Evolutionary conservation across 208 protist genomes (phyloP).

Genomic region (Crithidia fasciculata): DNA sequence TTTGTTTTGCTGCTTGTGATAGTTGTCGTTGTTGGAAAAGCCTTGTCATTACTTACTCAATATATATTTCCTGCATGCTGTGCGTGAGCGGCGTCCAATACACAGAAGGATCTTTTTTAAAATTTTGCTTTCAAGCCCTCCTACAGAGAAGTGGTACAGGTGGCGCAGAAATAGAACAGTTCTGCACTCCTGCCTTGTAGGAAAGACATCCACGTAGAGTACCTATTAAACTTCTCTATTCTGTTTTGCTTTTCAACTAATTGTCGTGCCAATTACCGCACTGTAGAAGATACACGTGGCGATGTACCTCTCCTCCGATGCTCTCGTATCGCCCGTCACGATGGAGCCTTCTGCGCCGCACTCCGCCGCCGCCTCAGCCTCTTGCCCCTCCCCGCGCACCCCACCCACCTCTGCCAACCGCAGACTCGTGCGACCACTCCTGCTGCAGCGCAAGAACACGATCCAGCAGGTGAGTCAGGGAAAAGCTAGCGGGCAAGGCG

Average conservation of each 20-base stretch:
- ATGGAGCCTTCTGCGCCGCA: constrained; percentile 2
- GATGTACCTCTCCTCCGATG: constrained; percentile 9
- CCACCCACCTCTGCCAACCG: constrained; percentile 15
- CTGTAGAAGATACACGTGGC: not conserved
- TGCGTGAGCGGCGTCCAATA: too few species aligned
- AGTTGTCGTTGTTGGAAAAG: not conserved
- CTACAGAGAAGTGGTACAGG: too few species aligned
- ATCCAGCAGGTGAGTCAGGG: not conserved
- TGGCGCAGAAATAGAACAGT: not conserved
- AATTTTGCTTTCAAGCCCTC: too few species aligned
- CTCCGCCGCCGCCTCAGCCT: not conserved
- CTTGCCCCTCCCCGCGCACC: constrained; percentile 8
- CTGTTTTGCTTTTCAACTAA: too few species aligned
- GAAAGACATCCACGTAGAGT: too few species aligned
- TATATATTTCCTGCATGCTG: too few species aligned
- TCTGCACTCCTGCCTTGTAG: not conserved
- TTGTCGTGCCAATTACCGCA: too few species aligned
- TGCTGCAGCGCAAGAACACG: constrained; percentile 10
- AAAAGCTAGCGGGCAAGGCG: not conserved
- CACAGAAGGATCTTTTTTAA: too few species aligned
- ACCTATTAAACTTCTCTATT: too few species aligned
- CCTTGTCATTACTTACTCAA: too few species aligned
- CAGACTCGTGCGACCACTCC: constrained; percentile 20
- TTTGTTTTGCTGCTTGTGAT: not conserved
- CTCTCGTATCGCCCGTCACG: constrained; percentile 3